Evolutionary conservation across 306 rosid genomes (phyloP).

Genomic region (Lagenaria siceraria): DNA sequence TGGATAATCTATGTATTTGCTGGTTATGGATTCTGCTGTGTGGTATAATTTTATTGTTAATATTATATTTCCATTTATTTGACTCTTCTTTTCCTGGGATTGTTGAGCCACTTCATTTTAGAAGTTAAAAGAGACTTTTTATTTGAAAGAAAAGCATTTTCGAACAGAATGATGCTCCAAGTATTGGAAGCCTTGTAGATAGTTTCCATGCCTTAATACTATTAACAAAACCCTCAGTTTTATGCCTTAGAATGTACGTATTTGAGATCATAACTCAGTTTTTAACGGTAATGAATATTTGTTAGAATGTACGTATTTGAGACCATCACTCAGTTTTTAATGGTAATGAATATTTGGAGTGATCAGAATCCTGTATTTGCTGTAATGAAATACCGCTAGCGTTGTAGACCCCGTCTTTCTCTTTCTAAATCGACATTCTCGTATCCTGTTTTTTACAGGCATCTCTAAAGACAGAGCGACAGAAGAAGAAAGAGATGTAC

Average conservation of each 20-base stretch:
- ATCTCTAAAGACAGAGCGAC: slow-evolving; percentile 69
- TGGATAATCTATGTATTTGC: not conserved
- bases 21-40: not conserved
- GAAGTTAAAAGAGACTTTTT: not conserved
- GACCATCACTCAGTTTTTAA: not conserved
- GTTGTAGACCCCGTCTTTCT: not conserved
- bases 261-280: not conserved
- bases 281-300: too few relatives aligned
- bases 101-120: not conserved
- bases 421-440: not conserved
- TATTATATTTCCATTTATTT: not conserved
- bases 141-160: not conserved
- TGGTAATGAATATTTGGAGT: not conserved
- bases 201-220: not conserved
- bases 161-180: not conserved
- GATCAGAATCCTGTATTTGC: not conserved
- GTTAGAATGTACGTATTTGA: not conserved
- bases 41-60: not conserved
- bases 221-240: not conserved
- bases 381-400: not conserved
- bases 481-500: slow-evolving; percentile 70
- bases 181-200: not conserved
- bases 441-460: slow-evolving; percentile 20
- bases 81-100: not conserved
- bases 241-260: not conserved